Evolutionary conservation across 768 basidiomycete genomes (phyloP).

Genomic region (Sporobolomyces phaffii): DNA sequence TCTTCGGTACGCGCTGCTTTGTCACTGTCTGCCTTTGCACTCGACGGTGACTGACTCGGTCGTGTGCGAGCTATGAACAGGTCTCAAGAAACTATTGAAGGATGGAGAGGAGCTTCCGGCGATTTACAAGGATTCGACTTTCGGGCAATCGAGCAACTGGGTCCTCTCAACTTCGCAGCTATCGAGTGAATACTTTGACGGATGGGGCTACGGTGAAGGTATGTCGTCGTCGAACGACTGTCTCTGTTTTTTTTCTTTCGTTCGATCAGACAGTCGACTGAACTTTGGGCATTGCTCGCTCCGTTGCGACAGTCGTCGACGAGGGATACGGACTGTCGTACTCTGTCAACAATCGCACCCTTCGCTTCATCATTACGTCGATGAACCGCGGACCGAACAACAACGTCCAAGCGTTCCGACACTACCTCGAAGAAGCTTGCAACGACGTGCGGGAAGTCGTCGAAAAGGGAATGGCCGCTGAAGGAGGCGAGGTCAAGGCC

Average conservation of each 20-base stretch:
- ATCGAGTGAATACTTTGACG: conserved; percentile 71
- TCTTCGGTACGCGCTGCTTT: conserved; percentile 66
- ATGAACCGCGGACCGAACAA: conserved; percentile 44
- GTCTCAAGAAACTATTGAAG: conserved; percentile 72
- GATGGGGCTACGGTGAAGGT: conserved; percentile 98
- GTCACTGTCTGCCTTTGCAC: too few species aligned
- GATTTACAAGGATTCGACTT: conserved; percentile 50
- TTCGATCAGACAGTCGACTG: neutral
- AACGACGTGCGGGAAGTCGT: conserved; percentile 70
- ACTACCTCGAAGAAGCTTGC: conserved; percentile 73
- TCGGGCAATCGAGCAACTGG: conserved; percentile 71
- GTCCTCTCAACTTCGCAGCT: conserved; percentile 86
- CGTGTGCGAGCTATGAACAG: too few species aligned
- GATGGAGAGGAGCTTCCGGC: conserved; percentile 62
- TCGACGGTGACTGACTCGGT: too few species aligned
- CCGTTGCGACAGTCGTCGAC: conserved; percentile 18
- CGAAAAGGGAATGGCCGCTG: conserved; percentile 53
- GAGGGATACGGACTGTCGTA: conserved; percentile 51
- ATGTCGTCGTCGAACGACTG: neutral
- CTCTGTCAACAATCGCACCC: conserved; percentile 71
- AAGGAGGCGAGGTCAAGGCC: conserved; percentile 11
- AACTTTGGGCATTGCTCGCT: neutral
- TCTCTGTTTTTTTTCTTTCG: too few species aligned
- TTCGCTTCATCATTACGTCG: conserved; percentile 82
- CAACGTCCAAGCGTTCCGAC: conserved; percentile 53